Evolutionary conservation across 2,329 filamentous ascomycete species (phyloP).

Genomic region (Penicillium corylophilum): DNA sequence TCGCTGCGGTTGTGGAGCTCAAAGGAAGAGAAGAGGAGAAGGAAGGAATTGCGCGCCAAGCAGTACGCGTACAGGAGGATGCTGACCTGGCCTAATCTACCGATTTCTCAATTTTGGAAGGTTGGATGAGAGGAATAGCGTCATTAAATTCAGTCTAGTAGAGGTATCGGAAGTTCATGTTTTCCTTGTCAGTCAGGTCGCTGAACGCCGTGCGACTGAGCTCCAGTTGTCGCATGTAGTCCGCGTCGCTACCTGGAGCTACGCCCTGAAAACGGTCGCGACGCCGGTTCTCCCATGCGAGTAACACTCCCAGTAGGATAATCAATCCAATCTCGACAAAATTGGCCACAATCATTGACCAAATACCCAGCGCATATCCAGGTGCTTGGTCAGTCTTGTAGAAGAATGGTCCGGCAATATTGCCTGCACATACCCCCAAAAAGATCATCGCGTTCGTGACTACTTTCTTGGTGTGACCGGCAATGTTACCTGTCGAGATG

Average conservation of each 20-base stretch:
- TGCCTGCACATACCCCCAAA: conserved; percentile 26
- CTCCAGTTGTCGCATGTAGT: conserved; percentile 9
- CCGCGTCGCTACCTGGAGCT: conserved; percentile 2
- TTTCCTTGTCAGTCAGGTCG: conserved; percentile 52
- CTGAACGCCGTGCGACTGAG: conserved; percentile 47
- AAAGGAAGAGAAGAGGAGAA: not conserved
- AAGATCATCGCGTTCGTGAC: conserved; percentile 30
- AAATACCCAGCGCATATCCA: conserved; percentile 23
- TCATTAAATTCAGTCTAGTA: conserved; percentile 8
- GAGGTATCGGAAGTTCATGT: conserved; percentile 37
- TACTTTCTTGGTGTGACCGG: conserved; percentile 35
- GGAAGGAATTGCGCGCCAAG: too few species aligned
- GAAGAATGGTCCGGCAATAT: conserved; percentile 31
- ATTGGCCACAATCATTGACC: conserved; percentile 26
- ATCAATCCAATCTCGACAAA: conserved; percentile 19
- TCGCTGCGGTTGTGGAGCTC: not conserved
- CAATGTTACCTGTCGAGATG: conserved; percentile 30
- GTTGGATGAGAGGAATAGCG: not conserved
- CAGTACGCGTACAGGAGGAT: too few species aligned
- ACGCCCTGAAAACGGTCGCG: conserved; percentile 9
- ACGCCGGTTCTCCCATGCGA: conserved; percentile 22
- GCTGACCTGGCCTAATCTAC: too few species aligned
- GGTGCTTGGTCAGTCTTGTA: conserved; percentile 28
- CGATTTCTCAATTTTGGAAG: too few species aligned
- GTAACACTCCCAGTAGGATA: conserved; percentile 8